Evolutionary conservation across 805 yeast species (phyloP).

Genomic region (Yarrowia sp.): DNA sequence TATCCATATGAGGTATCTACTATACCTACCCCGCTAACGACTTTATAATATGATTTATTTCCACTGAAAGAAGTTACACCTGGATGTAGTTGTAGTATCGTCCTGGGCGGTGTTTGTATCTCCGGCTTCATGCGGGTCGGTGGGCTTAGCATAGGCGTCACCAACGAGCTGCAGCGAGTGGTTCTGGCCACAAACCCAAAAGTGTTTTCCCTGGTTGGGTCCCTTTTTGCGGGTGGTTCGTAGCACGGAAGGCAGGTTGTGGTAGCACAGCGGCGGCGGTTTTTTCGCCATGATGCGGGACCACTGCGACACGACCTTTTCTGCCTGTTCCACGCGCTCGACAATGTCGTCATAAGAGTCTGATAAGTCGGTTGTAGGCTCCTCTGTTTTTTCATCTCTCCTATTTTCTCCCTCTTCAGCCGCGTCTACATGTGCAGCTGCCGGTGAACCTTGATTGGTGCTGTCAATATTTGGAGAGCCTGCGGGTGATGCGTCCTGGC

Average conservation of each 20-base stretch:
- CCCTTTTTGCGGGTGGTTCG: constrained; percentile 49
- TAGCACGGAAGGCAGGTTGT: constrained; percentile 50
- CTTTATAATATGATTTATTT: constrained; percentile 6
- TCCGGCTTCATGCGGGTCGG: no score
- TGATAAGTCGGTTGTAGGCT: not conserved
- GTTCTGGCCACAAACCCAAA: constrained; percentile 50
- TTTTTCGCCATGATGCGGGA: constrained; percentile 31
- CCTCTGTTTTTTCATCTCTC: not conserved
- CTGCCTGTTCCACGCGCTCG: constrained; percentile 14
- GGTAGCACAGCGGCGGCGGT: constrained; percentile 44
- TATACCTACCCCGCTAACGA: no score
- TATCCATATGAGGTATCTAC: no score
- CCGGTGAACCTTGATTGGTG: constrained; percentile 3
- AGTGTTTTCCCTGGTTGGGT: constrained; percentile 51
- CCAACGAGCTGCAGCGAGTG: constrained; percentile 39
- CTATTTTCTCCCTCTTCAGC: not conserved
- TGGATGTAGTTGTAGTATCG: not conserved
- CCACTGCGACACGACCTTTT: constrained; percentile 26
- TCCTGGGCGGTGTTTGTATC: not conserved
- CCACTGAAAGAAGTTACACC: constrained; percentile 39
- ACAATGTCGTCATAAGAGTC: not conserved
- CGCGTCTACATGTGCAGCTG: not conserved
- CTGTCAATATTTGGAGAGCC: constrained; percentile 6
- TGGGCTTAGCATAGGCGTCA: not conserved
- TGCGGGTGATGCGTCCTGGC: not conserved